Conservation (phyloP, 2,329 filamentous ascomycete genomes). For the Penicillium verrucosum region DNA sequence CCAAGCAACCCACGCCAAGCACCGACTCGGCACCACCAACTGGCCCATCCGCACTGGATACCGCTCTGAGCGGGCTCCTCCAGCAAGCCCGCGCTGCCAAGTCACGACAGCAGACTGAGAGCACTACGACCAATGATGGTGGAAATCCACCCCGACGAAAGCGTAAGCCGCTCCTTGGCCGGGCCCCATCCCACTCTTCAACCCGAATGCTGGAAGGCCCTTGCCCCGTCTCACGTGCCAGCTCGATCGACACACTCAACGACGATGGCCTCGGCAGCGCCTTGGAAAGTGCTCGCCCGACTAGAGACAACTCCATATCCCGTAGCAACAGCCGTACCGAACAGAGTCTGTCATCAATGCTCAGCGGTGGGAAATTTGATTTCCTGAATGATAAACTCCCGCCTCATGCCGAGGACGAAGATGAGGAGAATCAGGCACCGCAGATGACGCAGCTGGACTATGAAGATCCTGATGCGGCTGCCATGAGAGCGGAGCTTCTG, state of each 20-base stretch:
- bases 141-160: conserved; percentile 28
- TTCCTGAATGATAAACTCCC: conserved; percentile 26
- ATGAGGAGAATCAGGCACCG: conserved; percentile 37
- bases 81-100: conserved; percentile 38
- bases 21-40: conserved; percentile 12
- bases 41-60: conserved; percentile 33
- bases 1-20: conserved; percentile 18
- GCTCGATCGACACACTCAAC: conserved; percentile 51
- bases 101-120: conserved; percentile 26
- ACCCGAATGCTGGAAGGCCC: conserved; percentile 21
- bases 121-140: conserved; percentile 18
- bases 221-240: conserved; percentile 41
- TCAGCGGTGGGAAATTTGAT: conserved; percentile 33
- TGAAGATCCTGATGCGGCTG: conserved; percentile 51
- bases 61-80: conserved; percentile 42
- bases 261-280: conserved; percentile 41
- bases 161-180: conserved; percentile 40
- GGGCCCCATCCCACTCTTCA: conserved; percentile 42
- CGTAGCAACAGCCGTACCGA: conserved; percentile 27
- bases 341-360: conserved; percentile 33
- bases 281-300: conserved; percentile 28
- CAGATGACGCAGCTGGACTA: conserved; percentile 49
- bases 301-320: conserved; percentile 22
- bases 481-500: conserved; percentile 56
- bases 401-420: conserved; percentile 23